Conservation (phyloP, 73 alveolate species). For the Loxodes magnus region DNA sequence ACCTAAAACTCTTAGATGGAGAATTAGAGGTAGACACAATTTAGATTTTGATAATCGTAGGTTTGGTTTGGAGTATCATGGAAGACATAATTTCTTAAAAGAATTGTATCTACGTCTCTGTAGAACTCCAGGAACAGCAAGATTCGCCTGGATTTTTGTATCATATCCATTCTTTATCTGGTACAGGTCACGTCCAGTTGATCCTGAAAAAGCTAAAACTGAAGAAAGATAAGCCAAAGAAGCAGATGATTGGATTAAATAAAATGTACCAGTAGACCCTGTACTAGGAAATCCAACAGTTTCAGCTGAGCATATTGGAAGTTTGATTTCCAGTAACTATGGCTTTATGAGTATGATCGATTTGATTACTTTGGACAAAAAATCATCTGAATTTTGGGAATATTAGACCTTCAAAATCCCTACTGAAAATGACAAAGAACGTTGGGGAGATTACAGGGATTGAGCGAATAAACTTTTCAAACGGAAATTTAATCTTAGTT, state of each 20-base stretch:
- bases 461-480: not conserved
- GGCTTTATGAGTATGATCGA: constrained; percentile 13
- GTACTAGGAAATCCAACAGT: constrained; percentile 10
- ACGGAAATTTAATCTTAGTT: too few relatives aligned
- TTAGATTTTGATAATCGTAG: constrained; percentile 8
- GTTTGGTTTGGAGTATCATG: constrained; percentile 13
- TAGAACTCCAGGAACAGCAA: not conserved
- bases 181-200: not conserved
- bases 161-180: not conserved
- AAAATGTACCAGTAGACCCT: constrained; percentile 12
- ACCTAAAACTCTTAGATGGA: constrained; percentile 4
- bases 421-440: constrained; percentile 11
- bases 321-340: constrained; percentile 10
- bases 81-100: constrained; percentile 2
- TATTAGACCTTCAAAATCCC: constrained; percentile 2
- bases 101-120: constrained; percentile 11
- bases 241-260: constrained; percentile 11
- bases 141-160: constrained; percentile 6
- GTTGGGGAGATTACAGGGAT: constrained; percentile 10
- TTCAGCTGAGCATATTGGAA: not conserved
- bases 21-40: constrained; percentile 6
- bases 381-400: constrained; percentile 16
- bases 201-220: not conserved
- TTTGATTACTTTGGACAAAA: constrained; percentile 1
- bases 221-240: not conserved